Conservation (phyloP, 2,329 filamentous ascomycete genomes). For the Alternaria sp. region DNA sequence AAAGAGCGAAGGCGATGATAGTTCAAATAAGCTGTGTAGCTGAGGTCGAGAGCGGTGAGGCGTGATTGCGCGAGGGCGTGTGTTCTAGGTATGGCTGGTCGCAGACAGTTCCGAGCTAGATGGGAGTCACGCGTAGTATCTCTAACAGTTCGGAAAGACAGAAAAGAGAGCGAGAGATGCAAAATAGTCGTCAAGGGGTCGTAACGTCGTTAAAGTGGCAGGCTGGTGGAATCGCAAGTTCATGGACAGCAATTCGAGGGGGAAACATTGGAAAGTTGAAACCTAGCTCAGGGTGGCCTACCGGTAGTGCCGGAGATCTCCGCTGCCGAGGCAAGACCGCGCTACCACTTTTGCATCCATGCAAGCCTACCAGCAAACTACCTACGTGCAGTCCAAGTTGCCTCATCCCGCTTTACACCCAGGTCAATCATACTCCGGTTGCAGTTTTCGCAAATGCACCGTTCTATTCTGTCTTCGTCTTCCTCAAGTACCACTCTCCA, state of each 20-base stretch:
- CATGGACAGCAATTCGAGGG: constrained; percentile 14
- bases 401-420: too few relatives aligned
- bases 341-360: neutral
- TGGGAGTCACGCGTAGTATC: neutral
- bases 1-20: neutral
- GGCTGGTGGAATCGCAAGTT: constrained; percentile 14
- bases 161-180: constrained; percentile 23
- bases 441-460: too few relatives aligned
- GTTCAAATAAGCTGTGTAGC: neutral
- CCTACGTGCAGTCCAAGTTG: too few relatives aligned
- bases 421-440: too few relatives aligned
- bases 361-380: too few relatives aligned
- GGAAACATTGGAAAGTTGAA: constrained; percentile 14
- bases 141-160: constrained; percentile 6
- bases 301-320: constrained; percentile 19
- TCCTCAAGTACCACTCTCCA: too few relatives aligned
- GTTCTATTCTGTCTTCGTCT: too few relatives aligned
- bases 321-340: constrained; percentile 10
- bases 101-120: constrained; percentile 6
- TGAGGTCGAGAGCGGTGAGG: constrained; percentile 18
- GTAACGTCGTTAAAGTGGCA: constrained; percentile 38
- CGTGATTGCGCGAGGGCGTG: constrained; percentile 14
- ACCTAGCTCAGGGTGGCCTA: constrained; percentile 8
- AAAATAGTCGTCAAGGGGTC: constrained; percentile 38
- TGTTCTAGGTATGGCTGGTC: constrained; percentile 13